Base-by-base conservation (phyloP, 768 basidiomycete genomes). In the Arthromyces matolae region DNA sequence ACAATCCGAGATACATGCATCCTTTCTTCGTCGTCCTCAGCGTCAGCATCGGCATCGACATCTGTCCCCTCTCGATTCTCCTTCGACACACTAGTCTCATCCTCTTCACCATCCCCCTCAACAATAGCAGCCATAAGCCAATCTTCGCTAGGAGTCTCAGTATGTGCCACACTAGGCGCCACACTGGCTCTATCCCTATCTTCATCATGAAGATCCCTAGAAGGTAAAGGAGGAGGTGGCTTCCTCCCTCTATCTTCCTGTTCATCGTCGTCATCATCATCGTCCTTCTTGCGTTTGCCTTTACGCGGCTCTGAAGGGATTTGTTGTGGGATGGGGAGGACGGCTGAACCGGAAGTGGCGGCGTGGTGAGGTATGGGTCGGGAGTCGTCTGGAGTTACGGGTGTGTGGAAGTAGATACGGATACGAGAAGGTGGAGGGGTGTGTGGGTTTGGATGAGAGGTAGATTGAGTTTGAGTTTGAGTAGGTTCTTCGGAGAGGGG, bases 401-500 rank as follows among this genome's bases (percentile, higher is more conserved):
- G 90, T 20, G 89, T 91, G 71, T 92, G 89, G 74, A 93, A 93
- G 72, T 93, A 93, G 48, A 93, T 89, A 59, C 89, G 86, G 59
- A 93, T 83, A 53, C 90, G 84, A 35, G 89, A 89, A 28, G 87
- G 85, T 35, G 77, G 68, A 67, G 84, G 65, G 60, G 78, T 64
- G 68, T 52, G 66, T 33, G 62, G 61, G 55, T 51, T 68, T 66
- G 28, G 63, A 49, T 40, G 22, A 4, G 32, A 22, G 16, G 16
- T 19, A 20, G 12, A 28, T 18, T 5, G 20, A 10, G 42, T 8
- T n/a, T 6, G 16, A 24, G 20, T 39, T 31, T 7, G 47, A 34
- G 3, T 31, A n/a, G n/a, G n/a, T n/a, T n/a, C n/a, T n/a, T n/a
- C 16, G 10, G 48, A 34, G 16, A 43, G 34, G 8, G 35, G 62